Conservation (phyloP, 768 basidiomycete genomes). For the Dendrothele bispora region DNA sequence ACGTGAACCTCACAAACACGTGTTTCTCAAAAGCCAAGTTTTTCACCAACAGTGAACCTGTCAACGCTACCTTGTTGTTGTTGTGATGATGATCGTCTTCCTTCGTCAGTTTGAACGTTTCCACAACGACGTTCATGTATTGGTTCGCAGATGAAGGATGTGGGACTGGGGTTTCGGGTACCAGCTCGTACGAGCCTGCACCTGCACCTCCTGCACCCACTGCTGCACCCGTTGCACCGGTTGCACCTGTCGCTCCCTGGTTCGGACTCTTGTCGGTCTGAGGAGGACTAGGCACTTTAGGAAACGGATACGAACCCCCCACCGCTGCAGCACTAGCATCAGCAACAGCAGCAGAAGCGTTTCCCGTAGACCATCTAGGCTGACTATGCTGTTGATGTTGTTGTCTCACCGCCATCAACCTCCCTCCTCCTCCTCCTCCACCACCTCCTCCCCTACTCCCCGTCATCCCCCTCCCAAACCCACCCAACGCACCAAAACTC, state of each 20-base stretch:
- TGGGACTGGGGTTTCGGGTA: constrained; percentile 26
- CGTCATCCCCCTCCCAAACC: too few species aligned
- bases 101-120: constrained; percentile 17
- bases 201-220: not conserved
- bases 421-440: constrained; percentile 11
- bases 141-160: constrained; percentile 5
- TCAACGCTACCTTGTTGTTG: constrained; percentile 29
- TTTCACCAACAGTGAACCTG: constrained; percentile 78
- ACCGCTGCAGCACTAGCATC: not conserved
- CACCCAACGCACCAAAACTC: too few species aligned
- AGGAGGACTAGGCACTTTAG: constrained; percentile 2
- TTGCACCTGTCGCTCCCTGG: not conserved
- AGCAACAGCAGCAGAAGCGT: not conserved
- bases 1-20: constrained; percentile 83
- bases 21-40: constrained; percentile 88
- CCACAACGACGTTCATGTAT: constrained; percentile 29
- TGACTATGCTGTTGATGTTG: too few species aligned
- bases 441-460: constrained; percentile 10
- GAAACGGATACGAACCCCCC: constrained; percentile 1
- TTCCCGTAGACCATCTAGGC: too few species aligned
- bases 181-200: constrained; percentile 21
- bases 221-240: not conserved
- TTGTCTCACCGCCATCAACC: too few species aligned
- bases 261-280: not conserved
- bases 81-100: not conserved